Evolutionary conservation across 1,284 basidiomycete genomes (phyloP), one percentile per base, ranked within the genome.

Genomic region (Pseudozyma hubeiensis): DNA sequence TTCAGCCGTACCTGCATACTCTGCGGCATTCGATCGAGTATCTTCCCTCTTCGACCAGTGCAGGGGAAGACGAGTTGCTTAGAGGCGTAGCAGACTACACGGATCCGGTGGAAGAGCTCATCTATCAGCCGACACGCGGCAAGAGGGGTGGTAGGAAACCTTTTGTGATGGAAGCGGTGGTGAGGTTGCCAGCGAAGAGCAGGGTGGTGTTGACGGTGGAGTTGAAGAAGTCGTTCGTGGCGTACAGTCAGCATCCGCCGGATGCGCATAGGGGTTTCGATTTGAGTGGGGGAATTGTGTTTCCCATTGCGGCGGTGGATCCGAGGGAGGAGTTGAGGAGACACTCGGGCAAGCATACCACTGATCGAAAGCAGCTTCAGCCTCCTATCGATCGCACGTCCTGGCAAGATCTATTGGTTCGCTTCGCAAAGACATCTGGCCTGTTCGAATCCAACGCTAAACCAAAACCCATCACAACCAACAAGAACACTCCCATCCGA

Each of bases 241-340:
- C 92, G 52, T 98, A 98, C 84, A 94, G 92, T 16, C 95, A 98
- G 81, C 96, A 99, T 83, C 93, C 92, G 14, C 94, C 96, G 0
- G 96, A 98, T 80, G 93, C 96, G 0, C 93, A 96, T 83, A 88
- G 95, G 41, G 96, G 96, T 0, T 94, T 94, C 89, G 94, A 98
- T 79, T 87, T 98, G 0, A 91, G 93, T 1, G 90, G 92, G 0
- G 82, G 79, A 2, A 51, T 84, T 13, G 45, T 81, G 2, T 88
- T 95, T 19, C 63, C 63, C 17, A 53, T 79, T 0, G 52, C 51
- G 9, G 50, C 48, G 3, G 24, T 52, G 16, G 67, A 59, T 51
- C 59, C 51, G 7, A 46, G 51, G 8, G 44, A 49, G 19, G 29
- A 35, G 11, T 40, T 56, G 33, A 48, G 24, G 24, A 24, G 24